Base-by-base conservation (phyloP, 1,284 basidiomycete genomes). In the Ganoderma lucidum region DNA sequence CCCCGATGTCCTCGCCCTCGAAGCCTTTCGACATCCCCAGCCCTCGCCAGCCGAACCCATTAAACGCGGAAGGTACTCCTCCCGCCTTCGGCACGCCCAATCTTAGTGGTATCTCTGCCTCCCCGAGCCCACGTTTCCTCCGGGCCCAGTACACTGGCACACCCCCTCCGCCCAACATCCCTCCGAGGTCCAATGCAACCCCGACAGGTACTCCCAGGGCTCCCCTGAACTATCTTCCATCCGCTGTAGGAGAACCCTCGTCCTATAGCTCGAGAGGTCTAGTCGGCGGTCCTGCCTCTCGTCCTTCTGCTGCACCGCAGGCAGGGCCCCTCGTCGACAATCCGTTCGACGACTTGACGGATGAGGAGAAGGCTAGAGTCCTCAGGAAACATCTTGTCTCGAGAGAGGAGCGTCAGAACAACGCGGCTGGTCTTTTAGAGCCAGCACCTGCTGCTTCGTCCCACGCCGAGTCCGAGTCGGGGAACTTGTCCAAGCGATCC, bases 301-400 rank as follows among this genome's bases (percentile, higher is more conserved):
- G 78, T 17, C 80, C 81, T 39, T 64, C 59, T 69, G 71, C 80
- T n/a, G 77, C 6, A n/a, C n/a, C 4, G 9, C 17, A 39, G 12
- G 56, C 56, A n/a, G 41, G 39, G n/a, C n/a, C 59, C 19, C 59
- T 23, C 5, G 59, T 42, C 70, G 68, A 71, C 51, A 75, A 78
- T 44, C 42, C 74, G 8, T 76, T 91, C 35, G 90, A 92, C 35
- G 88, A 86, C 30, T 81, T 92, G 48, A 84, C 90, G 0, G 92
- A 93, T 55, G 93, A 94, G 74, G 94, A 96, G 77, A 97, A 96
- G 82, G 92, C 92, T 1, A 88, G 88, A 73, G 89, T 97, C 0
- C 81, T 98, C 15, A 83, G 92, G 60, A 87, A 89, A 64, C 96
- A 97, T 81, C 84, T 98, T 17, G 92, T 96, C 10, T 88, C 90